phyloP scores from a whole-genome alignment of 2,329 filamentous ascomycete species.

The Ascosphaera pollenicola region DNA sequence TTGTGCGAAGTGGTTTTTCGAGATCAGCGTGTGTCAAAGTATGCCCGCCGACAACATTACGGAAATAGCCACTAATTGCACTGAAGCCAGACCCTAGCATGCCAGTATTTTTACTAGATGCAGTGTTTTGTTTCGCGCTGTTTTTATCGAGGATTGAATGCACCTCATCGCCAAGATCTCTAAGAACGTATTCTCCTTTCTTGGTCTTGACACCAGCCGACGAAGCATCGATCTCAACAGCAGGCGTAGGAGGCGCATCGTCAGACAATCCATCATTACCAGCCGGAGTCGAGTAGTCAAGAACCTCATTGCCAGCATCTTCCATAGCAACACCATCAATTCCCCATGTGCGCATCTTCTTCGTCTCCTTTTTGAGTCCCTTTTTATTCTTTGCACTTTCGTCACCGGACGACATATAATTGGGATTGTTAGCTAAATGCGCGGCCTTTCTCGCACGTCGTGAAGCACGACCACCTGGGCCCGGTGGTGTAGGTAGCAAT shows the following conservation, averaged over 20 bases:
- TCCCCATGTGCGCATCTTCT: constrained; percentile 84
- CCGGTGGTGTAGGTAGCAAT: constrained; percentile 48
- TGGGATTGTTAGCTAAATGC: constrained; percentile 18
- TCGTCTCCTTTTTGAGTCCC: constrained; percentile 32
- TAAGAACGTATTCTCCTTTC: constrained; percentile 84
- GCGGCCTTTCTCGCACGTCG: constrained; percentile 55
- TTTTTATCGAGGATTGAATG: constrained; percentile 68
- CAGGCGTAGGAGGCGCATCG: constrained; percentile 38
- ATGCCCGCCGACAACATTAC: constrained; percentile 89
- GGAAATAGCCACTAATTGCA: constrained; percentile 71
- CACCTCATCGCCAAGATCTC: constrained; percentile 83
- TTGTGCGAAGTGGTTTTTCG: constrained; percentile 77
- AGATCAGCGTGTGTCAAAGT: constrained; percentile 73
- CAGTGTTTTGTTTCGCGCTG: constrained; percentile 37
- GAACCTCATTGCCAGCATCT: constrained; percentile 44
- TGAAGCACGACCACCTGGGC: constrained; percentile 56
- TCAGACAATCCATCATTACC: constrained; percentile 18
- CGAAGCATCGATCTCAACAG: constrained; percentile 40
- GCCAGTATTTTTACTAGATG: constrained; percentile 25
- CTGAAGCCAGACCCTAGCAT: constrained; percentile 60
- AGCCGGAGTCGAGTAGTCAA: constrained; percentile 68
- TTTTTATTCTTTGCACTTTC: constrained; percentile 43
- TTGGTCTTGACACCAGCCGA: constrained; percentile 69
- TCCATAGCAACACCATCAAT: constrained; percentile 74
- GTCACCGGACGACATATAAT: constrained; percentile 53